Evolutionary conservation across 2,329 filamentous ascomycete genomes (phyloP).

Genomic region (Epichloe gansuensis): DNA sequence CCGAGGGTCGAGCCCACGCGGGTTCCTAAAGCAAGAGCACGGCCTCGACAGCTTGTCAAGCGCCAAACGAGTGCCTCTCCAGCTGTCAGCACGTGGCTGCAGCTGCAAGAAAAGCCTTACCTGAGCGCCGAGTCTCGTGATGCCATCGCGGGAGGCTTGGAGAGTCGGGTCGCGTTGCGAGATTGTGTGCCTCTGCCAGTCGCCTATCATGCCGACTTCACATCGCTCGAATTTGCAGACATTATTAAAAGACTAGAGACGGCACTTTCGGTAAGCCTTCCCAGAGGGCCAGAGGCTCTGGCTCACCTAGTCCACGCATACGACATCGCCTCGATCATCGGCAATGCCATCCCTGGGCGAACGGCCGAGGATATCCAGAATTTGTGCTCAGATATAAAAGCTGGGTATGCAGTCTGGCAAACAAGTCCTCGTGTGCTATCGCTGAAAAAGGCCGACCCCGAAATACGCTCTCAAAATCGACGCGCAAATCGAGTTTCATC

Average conservation of each 20-base stretch:
- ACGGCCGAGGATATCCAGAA: conserved; percentile 17
- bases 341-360: conserved; percentile 13
- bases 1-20: not conserved
- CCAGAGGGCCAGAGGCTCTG: conserved; percentile 12
- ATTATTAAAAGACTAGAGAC: conserved; percentile 14
- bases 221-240: conserved; percentile 22
- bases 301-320: conserved; percentile 9
- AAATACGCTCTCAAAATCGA: conserved; percentile 4
- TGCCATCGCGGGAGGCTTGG: conserved; percentile 15
- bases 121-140: conserved; percentile 15
- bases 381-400: conserved; percentile 20
- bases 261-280: conserved; percentile 7
- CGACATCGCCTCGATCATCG: conserved; percentile 14
- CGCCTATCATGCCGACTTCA: conserved; percentile 36
- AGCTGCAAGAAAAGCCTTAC: conserved; percentile 14
- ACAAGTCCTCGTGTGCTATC: conserved; percentile 15
- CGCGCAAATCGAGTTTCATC: conserved; percentile 21
- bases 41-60: not conserved
- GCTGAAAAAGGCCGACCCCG: conserved; percentile 8
- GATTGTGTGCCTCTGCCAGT: conserved; percentile 5
- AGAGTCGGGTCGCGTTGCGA: conserved; percentile 2
- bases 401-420: conserved; percentile 8
- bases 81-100: conserved; percentile 1
- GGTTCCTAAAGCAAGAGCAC: not conserved
- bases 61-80: not conserved